Percentiles rank a stretch among this genome's conserved stretches.
phyloP scores from a whole-genome alignment of 1,284 basidiomycete species.

The Irpex sp. region DNA sequence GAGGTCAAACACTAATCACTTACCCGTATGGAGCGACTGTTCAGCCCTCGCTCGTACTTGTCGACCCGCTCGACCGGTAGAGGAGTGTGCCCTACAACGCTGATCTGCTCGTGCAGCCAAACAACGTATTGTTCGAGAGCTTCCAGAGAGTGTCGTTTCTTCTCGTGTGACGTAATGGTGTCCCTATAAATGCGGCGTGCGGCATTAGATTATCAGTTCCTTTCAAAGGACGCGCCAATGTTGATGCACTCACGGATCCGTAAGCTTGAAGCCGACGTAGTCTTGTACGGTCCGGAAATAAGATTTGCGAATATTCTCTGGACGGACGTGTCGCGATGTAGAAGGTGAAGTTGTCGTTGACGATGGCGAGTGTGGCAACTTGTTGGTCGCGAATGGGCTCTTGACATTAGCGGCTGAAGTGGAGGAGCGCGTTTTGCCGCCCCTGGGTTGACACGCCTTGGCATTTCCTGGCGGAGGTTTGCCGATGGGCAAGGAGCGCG shows the following conservation, averaged over 20 bases:
- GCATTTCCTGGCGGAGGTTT: neutral
- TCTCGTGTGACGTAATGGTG: slow-evolving; percentile 70
- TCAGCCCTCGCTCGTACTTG: slow-evolving; percentile 48
- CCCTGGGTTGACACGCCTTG: slow-evolving; percentile 6
- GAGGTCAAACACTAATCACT: neutral
- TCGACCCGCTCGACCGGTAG: slow-evolving; percentile 50
- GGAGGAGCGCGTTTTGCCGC: slow-evolving; percentile 2
- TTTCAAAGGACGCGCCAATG: neutral
- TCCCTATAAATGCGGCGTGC: slow-evolving; percentile 39
- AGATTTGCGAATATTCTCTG: slow-evolving; percentile 47
- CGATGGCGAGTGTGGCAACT: neutral
- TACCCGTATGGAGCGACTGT: slow-evolving; percentile 51
- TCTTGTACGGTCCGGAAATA: slow-evolving; percentile 50
- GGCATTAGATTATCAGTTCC: too few species aligned
- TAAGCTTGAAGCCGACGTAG: slow-evolving; percentile 52
- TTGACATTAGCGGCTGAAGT: neutral
- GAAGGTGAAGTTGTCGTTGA: neutral
- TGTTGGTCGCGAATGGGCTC: neutral
- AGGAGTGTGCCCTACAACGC: slow-evolving; percentile 45
- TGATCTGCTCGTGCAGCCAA: slow-evolving; percentile 59
- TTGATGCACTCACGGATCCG: slow-evolving; percentile 50
- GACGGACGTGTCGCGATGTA: slow-evolving; percentile 1
- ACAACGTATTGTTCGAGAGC: slow-evolving; percentile 67
- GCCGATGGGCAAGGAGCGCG: neutral
- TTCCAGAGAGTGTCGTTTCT: slow-evolving; percentile 69